Evolutionary conservation across 441 rosid genomes (phyloP).

Genomic region (Adansonia rubrostipa): DNA sequence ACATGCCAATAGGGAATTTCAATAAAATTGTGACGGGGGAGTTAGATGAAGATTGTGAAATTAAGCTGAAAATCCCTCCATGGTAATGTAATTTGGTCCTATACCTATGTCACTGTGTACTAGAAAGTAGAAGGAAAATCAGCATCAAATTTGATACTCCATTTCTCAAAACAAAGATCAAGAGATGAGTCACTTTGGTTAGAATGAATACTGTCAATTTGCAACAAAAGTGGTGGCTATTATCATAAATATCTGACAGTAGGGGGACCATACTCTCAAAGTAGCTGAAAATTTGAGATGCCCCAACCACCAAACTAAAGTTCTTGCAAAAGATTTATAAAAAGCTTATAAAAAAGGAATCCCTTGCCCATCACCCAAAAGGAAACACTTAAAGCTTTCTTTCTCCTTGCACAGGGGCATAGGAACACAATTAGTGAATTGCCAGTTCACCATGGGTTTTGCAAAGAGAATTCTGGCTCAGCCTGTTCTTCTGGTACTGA

Average conservation of each 20-base stretch:
- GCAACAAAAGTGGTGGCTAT: background rate
- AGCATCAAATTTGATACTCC: background rate
- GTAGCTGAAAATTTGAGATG: background rate
- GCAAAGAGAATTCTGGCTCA: conserved; percentile 27
- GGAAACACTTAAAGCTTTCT: background rate
- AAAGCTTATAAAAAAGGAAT: background rate
- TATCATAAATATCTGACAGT: background rate
- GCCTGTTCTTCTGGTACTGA: conserved; percentile 25
- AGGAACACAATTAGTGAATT: background rate
- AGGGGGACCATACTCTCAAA: background rate
- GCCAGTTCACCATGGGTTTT: conserved; percentile 35
- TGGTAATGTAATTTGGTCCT: background rate
- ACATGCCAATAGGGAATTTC: too few species aligned
- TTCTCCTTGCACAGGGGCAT: background rate
- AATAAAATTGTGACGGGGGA: too few species aligned
- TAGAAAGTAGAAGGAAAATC: background rate
- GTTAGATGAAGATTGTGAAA: background rate
- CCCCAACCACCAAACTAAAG: background rate
- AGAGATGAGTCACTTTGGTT: background rate
- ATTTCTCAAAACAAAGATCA: background rate
- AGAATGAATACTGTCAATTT: background rate
- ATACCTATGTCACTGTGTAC: background rate
- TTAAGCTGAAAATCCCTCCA: too few species aligned
- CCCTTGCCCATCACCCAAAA: background rate
- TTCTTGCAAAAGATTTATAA: conserved; percentile 6